Evolutionary conservation across 1,139 yeast genomes (phyloP), one percentile per base, ranked within the genome.

Genomic region (Scheffersomyces quercinus): DNA sequence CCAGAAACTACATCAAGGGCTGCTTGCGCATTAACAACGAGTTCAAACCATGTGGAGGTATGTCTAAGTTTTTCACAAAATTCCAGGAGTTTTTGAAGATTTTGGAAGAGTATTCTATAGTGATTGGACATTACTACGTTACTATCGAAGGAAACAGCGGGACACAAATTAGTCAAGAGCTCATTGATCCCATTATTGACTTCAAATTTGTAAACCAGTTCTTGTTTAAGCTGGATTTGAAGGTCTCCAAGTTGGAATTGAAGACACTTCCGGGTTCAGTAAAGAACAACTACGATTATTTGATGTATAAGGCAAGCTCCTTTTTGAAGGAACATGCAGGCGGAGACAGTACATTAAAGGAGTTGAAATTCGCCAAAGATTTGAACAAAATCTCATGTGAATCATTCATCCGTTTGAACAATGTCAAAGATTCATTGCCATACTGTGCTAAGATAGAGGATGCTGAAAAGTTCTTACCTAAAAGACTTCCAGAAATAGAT

Each of bases 21-120:
- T 88, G 96, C 58, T 67, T 88, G 41, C 79, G 85, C 50, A 77
- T 77, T 38, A 88, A 88, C 59, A 85, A 87, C 54, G 96, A 86
- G 44, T 75, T 71, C 50, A 67, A 68, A 36, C 60, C 57, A 4
- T 86, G 95, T 61, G 80, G 82, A 28, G 62, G 58, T 24, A 55
- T 70, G 29, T 74, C 85, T 7, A 79, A 81, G 51, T 66, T 76
- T 37, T 66, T 59, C 43, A 60, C 70, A 29, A 64, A 64, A 43
- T 65, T 65, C 48, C 65, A 61, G 35, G 56, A 55, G 11, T 55
- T 75, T 31, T 56, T 74, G 10, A 58, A 56, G 32, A 54, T 72
- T 3, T 64, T 81, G 43, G 81, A 77, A 51, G 65, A 67, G 30
- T 76, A 79, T 49, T 69, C 79, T 28, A 64, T 69, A 34, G 58